phyloP scores from a whole-genome alignment of 805 yeast species.

The Wickerhamiella allomyrinae region DNA sequence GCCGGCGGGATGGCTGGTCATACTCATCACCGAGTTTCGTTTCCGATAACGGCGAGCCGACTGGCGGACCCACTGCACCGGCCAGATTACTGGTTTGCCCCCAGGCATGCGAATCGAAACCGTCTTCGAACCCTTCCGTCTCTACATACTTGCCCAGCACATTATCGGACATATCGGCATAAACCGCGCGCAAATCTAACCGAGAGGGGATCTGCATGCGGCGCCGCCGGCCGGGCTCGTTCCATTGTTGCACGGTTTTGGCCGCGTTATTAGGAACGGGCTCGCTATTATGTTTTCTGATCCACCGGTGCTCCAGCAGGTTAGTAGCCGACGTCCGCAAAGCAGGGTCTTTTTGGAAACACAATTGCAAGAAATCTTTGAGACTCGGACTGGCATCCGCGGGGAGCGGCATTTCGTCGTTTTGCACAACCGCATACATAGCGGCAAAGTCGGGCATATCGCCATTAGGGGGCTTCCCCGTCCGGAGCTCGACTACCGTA shows the following conservation, averaged over 20 bases:
- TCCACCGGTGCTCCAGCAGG: constrained; percentile 50
- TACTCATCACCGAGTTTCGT: too few relatives aligned
- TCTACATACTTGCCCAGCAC: constrained; percentile 5
- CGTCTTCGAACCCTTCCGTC: constrained; percentile 9
- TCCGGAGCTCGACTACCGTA: constrained; percentile 74
- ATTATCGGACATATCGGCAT: background rate
- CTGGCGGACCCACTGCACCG: too few relatives aligned
- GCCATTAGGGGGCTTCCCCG: constrained; percentile 80
- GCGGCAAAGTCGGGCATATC: constrained; percentile 65
- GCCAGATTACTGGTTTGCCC: too few relatives aligned
- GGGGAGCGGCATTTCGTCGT: constrained; percentile 45
- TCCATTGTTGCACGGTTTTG: constrained; percentile 21
- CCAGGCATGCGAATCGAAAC: constrained; percentile 4
- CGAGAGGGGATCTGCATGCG: constrained; percentile 15
- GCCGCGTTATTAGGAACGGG: constrained; percentile 16
- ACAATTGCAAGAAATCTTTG: constrained; percentile 47
- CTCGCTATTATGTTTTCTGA: constrained; percentile 21
- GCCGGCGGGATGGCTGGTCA: too few relatives aligned
- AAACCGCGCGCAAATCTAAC: constrained; percentile 10
- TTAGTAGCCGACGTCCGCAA: constrained; percentile 41
- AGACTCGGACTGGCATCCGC: constrained; percentile 27
- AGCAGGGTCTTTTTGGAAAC: constrained; percentile 58
- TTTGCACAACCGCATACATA: constrained; percentile 68
- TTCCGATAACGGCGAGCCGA: too few relatives aligned
- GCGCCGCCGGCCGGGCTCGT: constrained; percentile 13